Evolutionary conservation across 2,329 filamentous ascomycete genomes (phyloP), one percentile per base, ranked within the genome.

Genomic region (Cladobotryum mycophilum): DNA sequence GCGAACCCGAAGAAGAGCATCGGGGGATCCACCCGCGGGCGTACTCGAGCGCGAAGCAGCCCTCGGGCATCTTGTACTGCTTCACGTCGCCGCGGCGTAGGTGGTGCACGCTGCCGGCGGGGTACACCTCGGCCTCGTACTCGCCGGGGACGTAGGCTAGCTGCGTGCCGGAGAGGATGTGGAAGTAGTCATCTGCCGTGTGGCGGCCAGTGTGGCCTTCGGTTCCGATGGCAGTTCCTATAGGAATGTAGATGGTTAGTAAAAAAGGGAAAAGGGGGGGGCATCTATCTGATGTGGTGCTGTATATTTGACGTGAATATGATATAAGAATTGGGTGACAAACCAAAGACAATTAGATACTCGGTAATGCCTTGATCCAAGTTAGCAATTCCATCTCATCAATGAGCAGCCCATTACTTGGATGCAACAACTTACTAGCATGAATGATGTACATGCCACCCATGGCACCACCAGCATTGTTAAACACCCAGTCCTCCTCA

Each of bases 101-200:
- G 74, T 88, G 83, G 73, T 93, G 85, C 57, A 89, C 78, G 60
- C 70, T 76, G 36, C 88, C 88, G 49, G 80, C 70, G 0, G 79
- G 76, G 72, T 89, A 92, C 55, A 87, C 70, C 69, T 89, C 85
- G 34, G 84, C 73, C 65, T 79, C 76, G 68, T 82, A 88, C 56
- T 75, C 65, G 57, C 85, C 85, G 2, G 84, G 81, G 4, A 80
- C 76, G 74, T 89, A 91, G 57, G 89, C 86, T 61, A 81, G 76
- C 71, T 95, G 84, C 60, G 84, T 82, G 60, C 90, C 90, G 34
- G 76, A 75, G 33, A 96, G 77, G 75, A 96, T 95, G 76, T 91
- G 82, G 78, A 96, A 96, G 77, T 93, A 96, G 76, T 96, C 90
- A 71, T 95, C 88, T 14, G 89, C 89, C 12, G 89, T 92, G 77